phyloP scores from a whole-genome alignment of 768 basidiomycete genomes.

The Rhodotorula taiwanensis region DNA sequence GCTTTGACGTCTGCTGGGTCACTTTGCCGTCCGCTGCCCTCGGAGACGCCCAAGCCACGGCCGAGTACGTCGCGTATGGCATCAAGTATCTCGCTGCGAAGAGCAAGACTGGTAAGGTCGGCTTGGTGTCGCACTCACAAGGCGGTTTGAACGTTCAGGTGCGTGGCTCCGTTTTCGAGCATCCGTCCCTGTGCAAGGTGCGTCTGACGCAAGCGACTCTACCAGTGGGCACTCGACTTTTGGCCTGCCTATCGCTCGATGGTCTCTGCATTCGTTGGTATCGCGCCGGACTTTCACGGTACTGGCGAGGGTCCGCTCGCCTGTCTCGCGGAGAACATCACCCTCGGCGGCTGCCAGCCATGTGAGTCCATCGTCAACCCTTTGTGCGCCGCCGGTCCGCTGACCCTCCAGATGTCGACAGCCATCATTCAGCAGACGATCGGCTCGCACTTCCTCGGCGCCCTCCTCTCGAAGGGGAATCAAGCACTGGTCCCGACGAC shows the following conservation, averaged over 20 bases:
- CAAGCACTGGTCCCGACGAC: constrained; percentile 41
- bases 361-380: background rate
- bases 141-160: constrained; percentile 17
- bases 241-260: constrained; percentile 35
- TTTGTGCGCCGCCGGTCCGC: constrained; percentile 39
- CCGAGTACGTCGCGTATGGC: constrained; percentile 41
- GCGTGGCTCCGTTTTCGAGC: no score
- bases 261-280: constrained; percentile 35
- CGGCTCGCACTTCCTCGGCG: constrained; percentile 39
- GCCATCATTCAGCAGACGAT: constrained; percentile 38
- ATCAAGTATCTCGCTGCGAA: constrained; percentile 36
- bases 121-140: constrained; percentile 41
- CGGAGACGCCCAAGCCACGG: constrained; percentile 38
- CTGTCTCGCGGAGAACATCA: constrained; percentile 21
- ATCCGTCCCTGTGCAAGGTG: no score
- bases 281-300: constrained; percentile 41
- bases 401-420: constrained; percentile 33
- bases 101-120: constrained; percentile 38
- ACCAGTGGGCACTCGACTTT: constrained; percentile 37
- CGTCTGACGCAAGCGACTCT: no score
- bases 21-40: constrained; percentile 35
- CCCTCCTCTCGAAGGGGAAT: constrained; percentile 35
- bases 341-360: constrained; percentile 37
- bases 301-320: constrained; percentile 34
- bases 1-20: constrained; percentile 41